phyloP scores from a whole-genome alignment of 1,139 yeast genomes.

The Lodderomyces jiufengensis region DNA sequence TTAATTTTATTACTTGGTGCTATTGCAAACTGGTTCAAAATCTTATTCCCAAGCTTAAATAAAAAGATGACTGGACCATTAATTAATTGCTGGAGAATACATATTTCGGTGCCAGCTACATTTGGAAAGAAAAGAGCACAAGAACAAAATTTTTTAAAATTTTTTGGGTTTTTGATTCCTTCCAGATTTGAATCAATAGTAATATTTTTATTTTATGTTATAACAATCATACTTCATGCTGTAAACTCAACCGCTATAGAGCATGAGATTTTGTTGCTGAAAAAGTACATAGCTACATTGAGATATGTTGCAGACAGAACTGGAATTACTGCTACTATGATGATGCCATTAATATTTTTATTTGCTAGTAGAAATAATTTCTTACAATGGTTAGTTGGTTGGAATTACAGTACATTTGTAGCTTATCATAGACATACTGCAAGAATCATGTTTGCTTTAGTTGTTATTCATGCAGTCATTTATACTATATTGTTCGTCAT shows the following conservation, averaged over 20 bases:
- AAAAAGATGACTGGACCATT: conserved; percentile 22
- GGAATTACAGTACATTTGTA: conserved; percentile 35
- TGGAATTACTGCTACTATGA: conserved; percentile 27
- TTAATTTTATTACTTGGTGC: conserved; percentile 39
- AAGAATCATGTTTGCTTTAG: conserved; percentile 26
- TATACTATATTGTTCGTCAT: conserved; percentile 24
- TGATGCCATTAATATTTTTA: conserved; percentile 33
- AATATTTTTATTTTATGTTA: conserved; percentile 36
- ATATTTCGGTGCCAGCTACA: conserved; percentile 32
- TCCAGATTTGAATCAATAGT: conserved; percentile 24
- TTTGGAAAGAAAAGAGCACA: conserved; percentile 22
- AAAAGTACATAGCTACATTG: conserved; percentile 17
- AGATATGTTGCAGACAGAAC: conserved; percentile 32
- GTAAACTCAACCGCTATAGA: conserved; percentile 18
- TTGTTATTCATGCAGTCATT: conserved; percentile 38
- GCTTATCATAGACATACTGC: conserved; percentile 39
- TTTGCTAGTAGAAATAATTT: conserved; percentile 45
- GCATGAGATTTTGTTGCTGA: conserved; percentile 23
- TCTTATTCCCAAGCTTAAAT: conserved; percentile 24
- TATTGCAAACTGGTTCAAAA: conserved; percentile 38
- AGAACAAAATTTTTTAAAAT: conserved; percentile 17
- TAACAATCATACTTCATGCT: conserved; percentile 39
- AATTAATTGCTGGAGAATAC: conserved; percentile 24
- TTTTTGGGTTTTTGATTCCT: conserved; percentile 27
- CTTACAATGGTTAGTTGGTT: conserved; percentile 38